Base-by-base conservation (phyloP, 306 rosid species). In the Corylus avellana region DNA sequence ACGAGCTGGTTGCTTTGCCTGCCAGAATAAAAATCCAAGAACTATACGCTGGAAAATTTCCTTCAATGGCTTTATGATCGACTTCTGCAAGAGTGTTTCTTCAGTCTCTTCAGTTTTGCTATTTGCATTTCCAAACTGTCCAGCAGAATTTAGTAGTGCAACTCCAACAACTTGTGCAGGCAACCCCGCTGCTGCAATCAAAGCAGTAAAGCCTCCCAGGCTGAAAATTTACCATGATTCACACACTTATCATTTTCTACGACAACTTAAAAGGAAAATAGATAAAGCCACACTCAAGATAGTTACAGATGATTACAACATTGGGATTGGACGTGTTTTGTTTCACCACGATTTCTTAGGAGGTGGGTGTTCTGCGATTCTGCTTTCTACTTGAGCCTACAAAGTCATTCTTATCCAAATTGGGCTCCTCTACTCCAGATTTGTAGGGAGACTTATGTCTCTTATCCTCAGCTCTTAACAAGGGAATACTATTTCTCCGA, bases 21-120 rank as follows among this genome's bases (percentile, higher is more conserved):
- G 99, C 98, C 99, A 93, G 90, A 95, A 93, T 80, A 93, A 78
- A 83, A 95, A 77, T 50, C 98, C 97, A 77, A 93, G 97, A 81
- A 89, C 90, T 32, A 91, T 63, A 44, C 97, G 90, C 87, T 91
- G 99, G 76, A 95, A 91, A 76, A 84, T 75, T 77, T 93, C 96
- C 91, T 91, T 90, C 84, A 95, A 55, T 20, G 98, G 97, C 81
- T 91, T 95, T 56, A 87, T 37, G 48, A 93, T 16, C 75, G 84
- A 78, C 88, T 89, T 95, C 83, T 87, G 92, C 0, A 89, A 49
- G 75, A 83, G 5, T 8, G 92, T 83, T 90, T 93, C 97, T 75
- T 88, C 88, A 74, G 99, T 74, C 72, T 84, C 73, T 62, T 84
- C 53, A 5, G 71, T 67, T 81, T 82, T 79, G 56, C 71, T 80